A percentile compares a stretch with the other conserved stretches of the same genome.
Evolutionary conservation across 176 grass and related monocot species (phyloP).

Genomic region (Bonia amplexicaulis): DNA sequence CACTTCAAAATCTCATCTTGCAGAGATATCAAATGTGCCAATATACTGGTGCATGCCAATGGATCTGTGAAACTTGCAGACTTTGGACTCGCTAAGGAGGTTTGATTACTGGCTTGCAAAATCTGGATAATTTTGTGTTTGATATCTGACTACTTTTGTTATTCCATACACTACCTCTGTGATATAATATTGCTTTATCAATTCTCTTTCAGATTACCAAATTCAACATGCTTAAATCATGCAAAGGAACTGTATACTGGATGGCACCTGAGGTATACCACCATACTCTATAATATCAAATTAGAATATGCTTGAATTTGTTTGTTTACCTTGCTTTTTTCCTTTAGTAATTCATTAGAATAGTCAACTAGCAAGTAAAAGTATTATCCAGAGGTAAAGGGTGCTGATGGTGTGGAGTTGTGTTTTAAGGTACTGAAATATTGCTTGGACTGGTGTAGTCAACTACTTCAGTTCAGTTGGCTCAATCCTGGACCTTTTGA

Average conservation of each 20-base stretch:
- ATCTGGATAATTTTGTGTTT: constrained; percentile 7
- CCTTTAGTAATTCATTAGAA: background rate
- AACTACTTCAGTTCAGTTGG: constrained; percentile 9
- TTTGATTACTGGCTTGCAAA: constrained; percentile 21
- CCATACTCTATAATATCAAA: constrained; percentile 6
- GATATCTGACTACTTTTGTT: constrained; percentile 12
- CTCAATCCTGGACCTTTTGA: background rate
- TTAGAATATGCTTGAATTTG: background rate
- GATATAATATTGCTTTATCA: background rate
- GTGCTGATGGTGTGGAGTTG: background rate
- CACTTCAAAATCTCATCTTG: constrained; percentile 22
- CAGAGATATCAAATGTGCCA: constrained; percentile 98
- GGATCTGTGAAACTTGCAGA: constrained; percentile 97
- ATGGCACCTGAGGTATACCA: constrained; percentile 96
- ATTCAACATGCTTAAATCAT: constrained; percentile 74
- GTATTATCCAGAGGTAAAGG: background rate
- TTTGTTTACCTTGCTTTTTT: constrained; percentile 5
- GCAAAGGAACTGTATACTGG: constrained; percentile 97
- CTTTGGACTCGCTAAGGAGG: constrained; percentile 96
- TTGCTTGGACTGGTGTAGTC: background rate
- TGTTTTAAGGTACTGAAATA: background rate
- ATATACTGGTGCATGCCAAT: constrained; percentile 95
- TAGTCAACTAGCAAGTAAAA: background rate
- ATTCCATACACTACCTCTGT: constrained; percentile 4
- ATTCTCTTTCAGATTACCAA: constrained; percentile 69